Base-by-base conservation (phyloP, 73 alveolate genomes). In the Blepharisma stoltei region DNA sequence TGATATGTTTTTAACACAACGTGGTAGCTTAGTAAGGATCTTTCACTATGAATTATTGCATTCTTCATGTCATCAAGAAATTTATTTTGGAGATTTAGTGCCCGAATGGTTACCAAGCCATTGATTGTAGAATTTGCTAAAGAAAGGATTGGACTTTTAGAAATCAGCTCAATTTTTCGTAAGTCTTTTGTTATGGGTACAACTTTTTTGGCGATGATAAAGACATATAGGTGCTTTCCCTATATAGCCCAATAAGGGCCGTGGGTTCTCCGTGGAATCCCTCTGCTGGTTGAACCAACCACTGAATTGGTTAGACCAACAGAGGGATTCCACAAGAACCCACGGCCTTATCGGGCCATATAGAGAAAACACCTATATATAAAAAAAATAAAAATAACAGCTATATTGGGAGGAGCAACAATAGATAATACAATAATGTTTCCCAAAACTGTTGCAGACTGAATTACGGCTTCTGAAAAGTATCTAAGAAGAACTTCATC, bases 71-170 rank as follows among this genome's bases (percentile, higher is more conserved):
- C 49, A n/a, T 27, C 4, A 9, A 11, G 14, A 11, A 60, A 25
- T 60, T 14, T 37, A 25, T 60, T 11, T 11, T 27, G 18, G 14
- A 37, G 20, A 25, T 60, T 14, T 25, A 60, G 21, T 1, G 55
- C 37, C 4, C 76, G 14, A 11, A 60, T 60, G 4, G 76, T 60
- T 2, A 9, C 21, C 14, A 60, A 14, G 14, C 76, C 76, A 60
- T 37, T n/a, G n/a, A 60, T 37, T 11, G 76, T 21, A 25, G 41
- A 9, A 60, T 37, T 60, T 11, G 21, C 18, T 20, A 20, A 60
- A 60, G 55, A 25, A 11, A 60, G 18, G n/a, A 60, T 25, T 2
- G 76, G 76, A 60, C 55, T 21, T 27, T 60, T 20, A 21, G 76
- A 9, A 11, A 27, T 60, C 0, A 20, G 41, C 52, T 60, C 76